Evolutionary conservation across 2,329 filamentous ascomycete genomes (phyloP).

Genomic region (Cercospora sp.): DNA sequence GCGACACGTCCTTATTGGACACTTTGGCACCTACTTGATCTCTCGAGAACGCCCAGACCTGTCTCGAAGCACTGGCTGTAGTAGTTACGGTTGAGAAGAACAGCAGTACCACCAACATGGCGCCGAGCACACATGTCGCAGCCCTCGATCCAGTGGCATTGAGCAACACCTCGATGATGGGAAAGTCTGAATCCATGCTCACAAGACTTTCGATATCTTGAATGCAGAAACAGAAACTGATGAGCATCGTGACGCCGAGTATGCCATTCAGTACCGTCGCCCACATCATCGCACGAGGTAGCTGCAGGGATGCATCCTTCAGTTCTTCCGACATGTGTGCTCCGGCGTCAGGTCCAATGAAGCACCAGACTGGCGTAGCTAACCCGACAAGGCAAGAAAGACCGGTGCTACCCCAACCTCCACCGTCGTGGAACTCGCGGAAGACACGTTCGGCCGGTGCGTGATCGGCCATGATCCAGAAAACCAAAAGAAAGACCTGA

Average conservation of each 20-base stretch:
- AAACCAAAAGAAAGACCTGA: slow-evolving; percentile 41
- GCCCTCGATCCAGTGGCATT: slow-evolving; percentile 35
- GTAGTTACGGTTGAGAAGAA: slow-evolving; percentile 41
- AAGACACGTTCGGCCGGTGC: slow-evolving; percentile 36
- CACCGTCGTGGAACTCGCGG: slow-evolving; percentile 42
- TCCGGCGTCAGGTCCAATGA: slow-evolving; percentile 30
- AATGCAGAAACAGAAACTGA: slow-evolving; percentile 41
- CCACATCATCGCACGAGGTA: slow-evolving; percentile 48
- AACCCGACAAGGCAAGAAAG: slow-evolving; percentile 47
- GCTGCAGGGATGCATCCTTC: slow-evolving; percentile 44
- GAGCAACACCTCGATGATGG: slow-evolving; percentile 37
- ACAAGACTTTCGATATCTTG: slow-evolving; percentile 31
- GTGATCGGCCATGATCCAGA: slow-evolving; percentile 39
- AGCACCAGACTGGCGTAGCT: slow-evolving; percentile 41
- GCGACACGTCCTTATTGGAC: background rate
- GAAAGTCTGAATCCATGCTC: slow-evolving; percentile 31
- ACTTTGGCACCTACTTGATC: slow-evolving; percentile 27
- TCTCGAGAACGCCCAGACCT: slow-evolving; percentile 39
- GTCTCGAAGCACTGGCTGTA: slow-evolving; percentile 37
- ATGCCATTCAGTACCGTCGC: slow-evolving; percentile 42
- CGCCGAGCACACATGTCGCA: slow-evolving; percentile 35
- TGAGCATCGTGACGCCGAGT: slow-evolving; percentile 40
- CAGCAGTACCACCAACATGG: slow-evolving; percentile 36
- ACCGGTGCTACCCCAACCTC: slow-evolving; percentile 45
- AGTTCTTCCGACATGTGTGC: slow-evolving; percentile 34